Evolutionary conservation across 148 eudicot species (phyloP).

Genomic region (Silene latifolia): DNA sequence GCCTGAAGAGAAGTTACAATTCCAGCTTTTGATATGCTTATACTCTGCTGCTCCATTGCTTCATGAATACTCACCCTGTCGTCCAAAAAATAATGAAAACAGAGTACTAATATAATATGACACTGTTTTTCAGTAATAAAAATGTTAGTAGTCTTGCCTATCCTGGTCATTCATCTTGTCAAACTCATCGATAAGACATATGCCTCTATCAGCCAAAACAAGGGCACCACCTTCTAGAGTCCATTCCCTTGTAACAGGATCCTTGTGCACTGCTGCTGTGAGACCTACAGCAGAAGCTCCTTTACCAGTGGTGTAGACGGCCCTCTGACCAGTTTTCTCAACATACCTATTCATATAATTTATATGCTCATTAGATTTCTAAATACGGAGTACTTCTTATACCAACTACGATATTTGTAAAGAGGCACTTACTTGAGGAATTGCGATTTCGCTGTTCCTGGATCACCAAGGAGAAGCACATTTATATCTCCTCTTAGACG

Average conservation of each 20-base stretch:
- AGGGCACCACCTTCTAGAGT: conserved; percentile 99
- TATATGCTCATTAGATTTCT: neutral
- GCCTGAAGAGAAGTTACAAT: conserved; percentile 99
- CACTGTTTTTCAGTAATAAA: neutral
- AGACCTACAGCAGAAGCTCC: conserved; percentile 99
- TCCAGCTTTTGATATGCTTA: conserved; percentile 98
- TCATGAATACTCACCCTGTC: conserved; percentile 97
- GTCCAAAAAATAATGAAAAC: neutral
- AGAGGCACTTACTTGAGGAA: conserved; percentile 70
- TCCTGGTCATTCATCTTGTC: conserved; percentile 99
- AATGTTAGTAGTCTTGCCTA: conserved; percentile 38
- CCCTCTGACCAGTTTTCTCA: conserved; percentile 97
- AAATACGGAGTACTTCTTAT: too few relatives aligned
- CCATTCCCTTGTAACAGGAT: conserved; percentile 97
- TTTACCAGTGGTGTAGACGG: conserved; percentile 95
- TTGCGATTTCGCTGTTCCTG: conserved; percentile 97
- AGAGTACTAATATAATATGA: neutral
- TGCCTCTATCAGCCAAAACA: conserved; percentile 92
- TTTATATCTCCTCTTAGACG: conserved; percentile 91
- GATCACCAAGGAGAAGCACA: conserved; percentile 91
- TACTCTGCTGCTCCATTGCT: conserved; percentile 99
- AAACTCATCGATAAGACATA: conserved; percentile 93
- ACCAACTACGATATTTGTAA: neutral
- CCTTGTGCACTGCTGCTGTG: conserved; percentile 96
- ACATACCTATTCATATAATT: conserved; percentile 51